Conservation (phyloP, 2,329 filamentous ascomycete species). For the Epichloe sibirici region DNA sequence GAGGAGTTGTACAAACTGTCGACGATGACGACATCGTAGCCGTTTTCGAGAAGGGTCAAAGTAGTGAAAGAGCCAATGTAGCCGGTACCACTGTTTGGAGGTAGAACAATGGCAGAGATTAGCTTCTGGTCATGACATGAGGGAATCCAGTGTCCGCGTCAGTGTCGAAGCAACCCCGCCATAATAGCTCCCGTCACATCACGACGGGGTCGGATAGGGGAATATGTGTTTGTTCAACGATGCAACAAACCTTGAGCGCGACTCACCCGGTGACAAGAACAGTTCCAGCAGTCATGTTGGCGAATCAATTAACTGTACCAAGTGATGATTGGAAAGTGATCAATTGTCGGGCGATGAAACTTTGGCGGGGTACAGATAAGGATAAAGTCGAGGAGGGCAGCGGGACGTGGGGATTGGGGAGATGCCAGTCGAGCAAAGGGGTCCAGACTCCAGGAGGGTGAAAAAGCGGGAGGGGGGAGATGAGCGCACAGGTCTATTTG, state of each 20-base stretch:
- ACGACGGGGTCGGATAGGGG: not conserved
- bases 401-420: not conserved
- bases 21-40: constrained; percentile 91
- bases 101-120: constrained; percentile 9
- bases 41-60: constrained; percentile 81
- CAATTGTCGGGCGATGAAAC: constrained; percentile 8
- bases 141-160: not conserved
- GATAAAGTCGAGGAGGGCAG: constrained; percentile 3
- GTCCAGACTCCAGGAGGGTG: not conserved
- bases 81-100: constrained; percentile 66
- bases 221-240: not conserved
- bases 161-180: not conserved
- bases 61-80: constrained; percentile 98
- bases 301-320: not conserved
- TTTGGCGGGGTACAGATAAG: constrained; percentile 7
- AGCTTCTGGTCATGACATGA: constrained; percentile 5
- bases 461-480: too few relatives aligned
- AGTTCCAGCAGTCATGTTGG: constrained; percentile 66
- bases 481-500: too few relatives aligned
- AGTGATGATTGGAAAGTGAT: not conserved
- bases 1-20: constrained; percentile 98
- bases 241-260: not conserved
- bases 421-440: not conserved
- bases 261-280: constrained; percentile 82
- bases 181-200: not conserved